These are phyloP conservation scores for Phytophthora fragariae DNA, from an alignment of 352 stramenopile species.

Conservation along the genomic window DNA sequence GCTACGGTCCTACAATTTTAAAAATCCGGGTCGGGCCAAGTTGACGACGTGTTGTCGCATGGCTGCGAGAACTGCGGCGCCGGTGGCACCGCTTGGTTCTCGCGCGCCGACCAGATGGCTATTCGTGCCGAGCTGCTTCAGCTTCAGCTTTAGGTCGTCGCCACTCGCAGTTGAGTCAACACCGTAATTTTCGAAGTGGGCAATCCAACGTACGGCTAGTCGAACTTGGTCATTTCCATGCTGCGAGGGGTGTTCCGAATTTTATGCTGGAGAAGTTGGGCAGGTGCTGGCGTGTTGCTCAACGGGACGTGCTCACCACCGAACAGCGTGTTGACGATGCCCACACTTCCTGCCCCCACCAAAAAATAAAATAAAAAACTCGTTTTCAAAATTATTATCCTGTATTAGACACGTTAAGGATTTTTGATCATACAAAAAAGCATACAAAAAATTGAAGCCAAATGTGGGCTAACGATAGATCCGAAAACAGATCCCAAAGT, in stretches of 20 bases:
- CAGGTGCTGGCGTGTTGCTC: slow-evolving; percentile 1
- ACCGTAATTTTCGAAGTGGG: slow-evolving; percentile 1
- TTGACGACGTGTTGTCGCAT: slow-evolving; percentile 13
- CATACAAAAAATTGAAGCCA: too few species aligned
- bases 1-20: slow-evolving; percentile 19
- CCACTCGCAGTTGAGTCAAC: neutral
- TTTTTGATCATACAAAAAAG: too few species aligned
- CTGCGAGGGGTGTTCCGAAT: slow-evolving; percentile 5
- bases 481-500: too few species aligned
- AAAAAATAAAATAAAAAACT: too few species aligned
- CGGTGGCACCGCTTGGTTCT: neutral
- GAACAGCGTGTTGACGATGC: neutral
- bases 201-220: slow-evolving; percentile 26
- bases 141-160: neutral
- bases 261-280: slow-evolving; percentile 19
- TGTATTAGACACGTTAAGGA: too few species aligned
- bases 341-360: neutral
- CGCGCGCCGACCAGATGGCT: slow-evolving; percentile 24
- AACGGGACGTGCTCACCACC: neutral
- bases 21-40: slow-evolving; percentile 22
- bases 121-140: slow-evolving; percentile 8
- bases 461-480: too few species aligned
- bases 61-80: slow-evolving; percentile 7
- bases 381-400: too few species aligned
- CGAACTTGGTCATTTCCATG: slow-evolving; percentile 5